Evolutionary conservation across 1,284 basidiomycete genomes (phyloP).

Genomic region (Taiwanofungus camphoratus): DNA sequence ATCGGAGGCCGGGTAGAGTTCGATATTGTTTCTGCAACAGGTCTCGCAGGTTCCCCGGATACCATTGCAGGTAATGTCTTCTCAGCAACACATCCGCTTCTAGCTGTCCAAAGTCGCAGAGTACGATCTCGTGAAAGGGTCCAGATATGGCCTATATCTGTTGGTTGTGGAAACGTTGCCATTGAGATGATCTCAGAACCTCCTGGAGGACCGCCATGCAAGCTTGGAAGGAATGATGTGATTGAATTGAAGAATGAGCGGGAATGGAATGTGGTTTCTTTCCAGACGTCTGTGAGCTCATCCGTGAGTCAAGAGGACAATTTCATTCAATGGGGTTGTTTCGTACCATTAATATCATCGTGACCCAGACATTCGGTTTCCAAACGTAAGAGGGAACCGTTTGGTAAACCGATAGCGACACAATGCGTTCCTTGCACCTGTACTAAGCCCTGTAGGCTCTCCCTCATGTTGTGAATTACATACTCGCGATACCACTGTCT

Average conservation of each 20-base stretch:
- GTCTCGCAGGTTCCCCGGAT: slow-evolving; percentile 32
- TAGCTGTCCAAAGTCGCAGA: slow-evolving; percentile 76
- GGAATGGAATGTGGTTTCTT: slow-evolving; percentile 56
- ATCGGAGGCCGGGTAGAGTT: slow-evolving; percentile 35
- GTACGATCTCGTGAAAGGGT: slow-evolving; percentile 86
- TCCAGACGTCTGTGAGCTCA: slow-evolving; percentile 52
- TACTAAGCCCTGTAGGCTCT: slow-evolving; percentile 49
- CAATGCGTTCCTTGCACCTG: slow-evolving; percentile 68
- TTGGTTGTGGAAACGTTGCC: slow-evolving; percentile 63
- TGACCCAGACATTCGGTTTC: slow-evolving; percentile 53
- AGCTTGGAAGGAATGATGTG: slow-evolving; percentile 57
- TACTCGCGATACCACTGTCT: slow-evolving; percentile 67
- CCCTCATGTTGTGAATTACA: slow-evolving; percentile 36
- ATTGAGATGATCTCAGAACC: slow-evolving; percentile 60
- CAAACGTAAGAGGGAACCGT: slow-evolving; percentile 70
- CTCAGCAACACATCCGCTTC: slow-evolving; percentile 61
- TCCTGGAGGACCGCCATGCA: slow-evolving; percentile 39
- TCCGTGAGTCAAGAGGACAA: slow-evolving; percentile 6
- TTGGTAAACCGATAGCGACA: slow-evolving; percentile 58
- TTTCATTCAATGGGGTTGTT: too few relatives aligned
- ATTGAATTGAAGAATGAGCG: slow-evolving; percentile 58
- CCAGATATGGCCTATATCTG: slow-evolving; percentile 69
- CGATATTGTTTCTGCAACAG: slow-evolving; percentile 27
- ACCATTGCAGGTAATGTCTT: slow-evolving; percentile 40
- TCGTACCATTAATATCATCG: slow-evolving; percentile 58